These are phyloP conservation scores for Phytopythium chamaehyphon DNA, from an alignment of 352 stramenopile genomes.

Conservation along the genomic window DNA sequence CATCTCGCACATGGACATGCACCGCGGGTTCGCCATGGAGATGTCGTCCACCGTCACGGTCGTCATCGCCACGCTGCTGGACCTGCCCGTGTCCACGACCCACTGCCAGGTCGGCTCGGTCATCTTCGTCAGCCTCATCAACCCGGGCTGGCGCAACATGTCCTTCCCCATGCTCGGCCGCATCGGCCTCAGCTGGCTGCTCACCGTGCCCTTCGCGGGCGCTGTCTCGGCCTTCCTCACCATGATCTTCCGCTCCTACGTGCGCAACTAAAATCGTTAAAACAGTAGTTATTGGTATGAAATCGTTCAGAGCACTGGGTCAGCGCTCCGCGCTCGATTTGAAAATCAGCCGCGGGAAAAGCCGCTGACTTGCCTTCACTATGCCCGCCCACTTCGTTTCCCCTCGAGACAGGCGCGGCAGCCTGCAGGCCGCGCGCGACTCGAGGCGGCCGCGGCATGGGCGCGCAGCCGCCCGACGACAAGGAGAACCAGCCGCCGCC, in stretches of 20 bases:
- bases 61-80: constrained; percentile 38
- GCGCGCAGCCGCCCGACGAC: constrained; percentile 14
- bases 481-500: constrained; percentile 41
- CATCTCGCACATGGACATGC: constrained; percentile 49
- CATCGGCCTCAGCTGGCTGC: constrained; percentile 19
- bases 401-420: neutral
- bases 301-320: too few species aligned
- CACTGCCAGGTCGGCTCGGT: constrained; percentile 66
- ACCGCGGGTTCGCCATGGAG: constrained; percentile 68
- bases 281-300: too few species aligned
- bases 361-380: too few species aligned
- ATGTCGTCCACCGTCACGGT: constrained; percentile 60
- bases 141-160: constrained; percentile 17
- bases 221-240: constrained; percentile 14
- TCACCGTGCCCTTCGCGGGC: constrained; percentile 23
- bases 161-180: constrained; percentile 17
- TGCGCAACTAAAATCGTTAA: constrained; percentile 3
- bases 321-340: too few species aligned
- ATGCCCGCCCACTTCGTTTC: too few species aligned
- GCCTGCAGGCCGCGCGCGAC: too few species aligned
- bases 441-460: constrained; percentile 2
- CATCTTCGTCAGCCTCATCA: constrained; percentile 32
- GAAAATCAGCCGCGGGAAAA: too few species aligned
- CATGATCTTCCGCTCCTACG: constrained; percentile 14
- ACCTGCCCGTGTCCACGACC: constrained; percentile 50